These are phyloP conservation scores for Phytophthora hibernalis DNA, from an alignment of 352 stramenopile genomes.

Conservation along the genomic window DNA sequence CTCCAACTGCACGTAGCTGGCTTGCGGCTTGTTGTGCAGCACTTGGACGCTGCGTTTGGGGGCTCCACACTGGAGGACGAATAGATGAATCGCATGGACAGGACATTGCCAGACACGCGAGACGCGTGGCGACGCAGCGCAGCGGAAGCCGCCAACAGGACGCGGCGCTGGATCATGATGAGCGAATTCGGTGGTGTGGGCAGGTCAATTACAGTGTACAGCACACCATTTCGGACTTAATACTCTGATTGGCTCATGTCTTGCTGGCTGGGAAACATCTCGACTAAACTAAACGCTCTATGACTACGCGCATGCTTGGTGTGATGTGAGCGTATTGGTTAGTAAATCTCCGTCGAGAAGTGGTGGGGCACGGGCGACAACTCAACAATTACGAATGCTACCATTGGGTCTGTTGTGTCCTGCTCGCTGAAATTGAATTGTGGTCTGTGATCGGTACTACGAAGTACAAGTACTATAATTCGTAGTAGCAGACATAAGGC, in stretches of 20 bases:
- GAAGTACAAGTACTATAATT: no score
- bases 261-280: no score
- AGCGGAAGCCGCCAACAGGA: constrained; percentile 20
- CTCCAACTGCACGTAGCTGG: constrained; percentile 73
- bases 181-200: constrained; percentile 29
- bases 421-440: no score
- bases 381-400: no score
- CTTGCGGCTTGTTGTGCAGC: constrained; percentile 61
- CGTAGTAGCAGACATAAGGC: no score
- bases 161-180: constrained; percentile 25
- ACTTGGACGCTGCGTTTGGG: constrained; percentile 57
- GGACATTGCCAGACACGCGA: background rate
- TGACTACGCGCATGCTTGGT: no score
- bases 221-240: background rate
- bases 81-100: constrained; percentile 13
- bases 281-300: no score
- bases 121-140: constrained; percentile 17
- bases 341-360: no score
- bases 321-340: no score
- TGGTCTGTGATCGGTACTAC: no score
- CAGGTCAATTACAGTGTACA: background rate
- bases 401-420: no score
- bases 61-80: constrained; percentile 9
- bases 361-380: no score
- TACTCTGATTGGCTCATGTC: background rate